Evolutionary conservation across 2,329 filamentous ascomycete species (phyloP).

Genomic region (Colletotrichum graminicola): DNA sequence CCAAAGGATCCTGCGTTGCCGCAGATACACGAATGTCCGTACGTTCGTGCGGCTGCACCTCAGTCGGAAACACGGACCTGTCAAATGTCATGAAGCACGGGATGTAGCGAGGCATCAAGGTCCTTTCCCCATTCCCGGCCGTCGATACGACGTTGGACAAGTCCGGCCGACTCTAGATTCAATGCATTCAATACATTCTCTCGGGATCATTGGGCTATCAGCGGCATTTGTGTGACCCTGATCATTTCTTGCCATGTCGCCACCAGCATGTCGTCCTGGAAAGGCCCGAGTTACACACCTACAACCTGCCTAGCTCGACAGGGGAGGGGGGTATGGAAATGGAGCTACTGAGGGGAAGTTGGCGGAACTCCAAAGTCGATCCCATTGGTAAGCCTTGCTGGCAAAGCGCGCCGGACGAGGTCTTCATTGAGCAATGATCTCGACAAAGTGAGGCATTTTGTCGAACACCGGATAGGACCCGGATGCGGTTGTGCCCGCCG

Average conservation of each 20-base stretch:
- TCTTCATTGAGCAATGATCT: conserved; percentile 14
- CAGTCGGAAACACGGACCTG: conserved; percentile 18
- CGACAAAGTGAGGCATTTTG: conserved; percentile 22
- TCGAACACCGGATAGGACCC: background rate
- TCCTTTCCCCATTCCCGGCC: background rate
- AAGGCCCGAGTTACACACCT: background rate
- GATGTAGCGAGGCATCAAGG: conserved; percentile 3
- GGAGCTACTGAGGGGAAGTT: conserved; percentile 5
- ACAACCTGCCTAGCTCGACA: background rate
- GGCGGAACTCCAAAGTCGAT: conserved; percentile 21
- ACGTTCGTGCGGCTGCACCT: conserved; percentile 30
- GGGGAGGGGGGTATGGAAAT: background rate
- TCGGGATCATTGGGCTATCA: conserved; percentile 1
- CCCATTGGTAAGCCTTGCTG: conserved; percentile 1
- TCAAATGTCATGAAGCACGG: conserved; percentile 28
- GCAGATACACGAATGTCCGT: conserved; percentile 34
- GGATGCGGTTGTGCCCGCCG: background rate
- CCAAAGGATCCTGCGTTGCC: conserved; percentile 32
- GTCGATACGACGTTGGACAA: conserved; percentile 26
- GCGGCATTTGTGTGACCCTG: conserved; percentile 23
- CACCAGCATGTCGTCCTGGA: background rate
- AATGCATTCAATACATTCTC: background rate
- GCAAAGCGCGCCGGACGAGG: background rate
- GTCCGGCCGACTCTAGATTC: background rate
- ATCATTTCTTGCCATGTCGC: conserved; percentile 28